Conservation (phyloP, 2,329 filamentous ascomycete genomes). For the Chaetomium sp. region DNA sequence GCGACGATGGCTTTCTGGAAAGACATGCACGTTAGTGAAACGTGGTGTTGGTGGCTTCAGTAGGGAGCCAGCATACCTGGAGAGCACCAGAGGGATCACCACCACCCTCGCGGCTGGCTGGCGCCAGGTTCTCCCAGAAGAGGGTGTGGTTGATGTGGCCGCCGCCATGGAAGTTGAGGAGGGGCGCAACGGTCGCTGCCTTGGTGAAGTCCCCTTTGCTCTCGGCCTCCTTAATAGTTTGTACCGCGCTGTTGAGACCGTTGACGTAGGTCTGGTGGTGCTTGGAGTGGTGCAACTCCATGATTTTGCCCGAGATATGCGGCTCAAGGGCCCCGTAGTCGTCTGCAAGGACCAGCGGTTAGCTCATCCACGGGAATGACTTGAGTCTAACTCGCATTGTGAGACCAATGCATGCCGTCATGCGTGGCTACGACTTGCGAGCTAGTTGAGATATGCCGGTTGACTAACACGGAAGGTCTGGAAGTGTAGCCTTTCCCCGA, state of each 20-base stretch:
- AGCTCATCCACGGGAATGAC: background rate
- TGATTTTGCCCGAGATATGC: constrained; percentile 69
- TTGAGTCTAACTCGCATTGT: background rate
- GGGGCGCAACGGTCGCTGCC: constrained; percentile 44
- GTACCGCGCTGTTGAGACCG: constrained; percentile 63
- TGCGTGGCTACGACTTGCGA: background rate
- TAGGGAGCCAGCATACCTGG: constrained; percentile 32
- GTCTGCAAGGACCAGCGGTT: constrained; percentile 47
- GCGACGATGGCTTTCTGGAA: constrained; percentile 52
- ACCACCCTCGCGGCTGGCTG: constrained; percentile 54
- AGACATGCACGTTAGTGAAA: background rate
- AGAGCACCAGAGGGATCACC: constrained; percentile 58
- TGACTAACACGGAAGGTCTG: constrained; percentile 62
- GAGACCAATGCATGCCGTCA: background rate
- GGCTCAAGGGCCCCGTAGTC: constrained; percentile 94
- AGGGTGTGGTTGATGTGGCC: constrained; percentile 91
- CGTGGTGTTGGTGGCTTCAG: background rate
- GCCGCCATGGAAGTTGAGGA: constrained; percentile 80
- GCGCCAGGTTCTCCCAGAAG: constrained; percentile 83
- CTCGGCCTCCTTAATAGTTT: constrained; percentile 55
- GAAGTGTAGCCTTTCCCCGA: constrained; percentile 85
- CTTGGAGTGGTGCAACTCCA: constrained; percentile 74
- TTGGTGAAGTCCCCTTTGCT: constrained; percentile 53
- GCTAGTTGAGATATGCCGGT: too few relatives aligned
- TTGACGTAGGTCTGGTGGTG: constrained; percentile 75